Conservation (phyloP, 2,329 filamentous ascomycete species). For the Venturia pyrina region DNA sequence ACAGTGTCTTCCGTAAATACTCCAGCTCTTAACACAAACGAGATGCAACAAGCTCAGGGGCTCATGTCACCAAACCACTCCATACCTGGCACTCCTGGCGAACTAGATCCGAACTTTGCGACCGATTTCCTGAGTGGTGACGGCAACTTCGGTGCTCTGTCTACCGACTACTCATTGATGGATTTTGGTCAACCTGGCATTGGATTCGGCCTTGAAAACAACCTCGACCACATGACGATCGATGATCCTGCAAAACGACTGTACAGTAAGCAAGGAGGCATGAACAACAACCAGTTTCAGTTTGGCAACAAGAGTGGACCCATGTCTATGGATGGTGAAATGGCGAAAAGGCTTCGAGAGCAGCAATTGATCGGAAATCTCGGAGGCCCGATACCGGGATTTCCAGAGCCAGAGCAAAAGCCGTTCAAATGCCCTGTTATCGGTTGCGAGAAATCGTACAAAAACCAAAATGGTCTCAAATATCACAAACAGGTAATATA, state of each 20-base stretch:
- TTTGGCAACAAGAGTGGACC: conserved; percentile 68
- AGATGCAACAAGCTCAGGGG: conserved; percentile 22
- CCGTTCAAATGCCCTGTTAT: conserved; percentile 97
- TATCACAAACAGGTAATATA: conserved; percentile 60
- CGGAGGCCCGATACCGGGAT: conserved; percentile 30
- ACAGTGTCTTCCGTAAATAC: conserved; percentile 97
- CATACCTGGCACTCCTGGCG: conserved; percentile 58
- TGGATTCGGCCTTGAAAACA: conserved; percentile 26
- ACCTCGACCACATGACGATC: conserved; percentile 47
- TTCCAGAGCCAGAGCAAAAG: conserved; percentile 68
- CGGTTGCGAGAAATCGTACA: conserved; percentile 98
- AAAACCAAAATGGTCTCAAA: conserved; percentile 98
- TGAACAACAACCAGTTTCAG: conserved; percentile 57
- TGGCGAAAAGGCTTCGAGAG: conserved; percentile 55
- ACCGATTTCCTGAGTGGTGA: conserved; percentile 12
- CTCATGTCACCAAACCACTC: conserved; percentile 56
- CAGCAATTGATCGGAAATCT: conserved; percentile 51
- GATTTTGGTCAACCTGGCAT: background rate
- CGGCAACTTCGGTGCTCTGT: background rate
- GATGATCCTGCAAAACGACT: conserved; percentile 91
- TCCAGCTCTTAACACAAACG: conserved; percentile 74
- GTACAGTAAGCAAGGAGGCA: conserved; percentile 71
- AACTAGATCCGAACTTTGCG: conserved; percentile 65
- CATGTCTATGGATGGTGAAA: conserved; percentile 61
- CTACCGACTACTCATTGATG: background rate